These are phyloP conservation scores for Ciborinia camelliae DNA, from an alignment of 2,329 filamentous ascomycete genomes.

Conservation along the genomic window DNA sequence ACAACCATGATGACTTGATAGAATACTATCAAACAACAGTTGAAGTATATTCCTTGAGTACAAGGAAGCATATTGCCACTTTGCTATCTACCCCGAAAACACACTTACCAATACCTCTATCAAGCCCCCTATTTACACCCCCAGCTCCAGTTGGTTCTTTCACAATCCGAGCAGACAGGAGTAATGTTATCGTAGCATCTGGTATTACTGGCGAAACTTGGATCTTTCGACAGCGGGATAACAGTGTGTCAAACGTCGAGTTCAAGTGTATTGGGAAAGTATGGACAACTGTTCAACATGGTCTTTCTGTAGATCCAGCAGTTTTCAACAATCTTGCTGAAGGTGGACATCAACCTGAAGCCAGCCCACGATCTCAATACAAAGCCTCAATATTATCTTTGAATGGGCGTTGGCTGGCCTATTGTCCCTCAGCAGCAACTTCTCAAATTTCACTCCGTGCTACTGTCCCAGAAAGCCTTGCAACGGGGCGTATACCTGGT, in stretches of 20 bases:
- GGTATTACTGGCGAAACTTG: constrained; percentile 84
- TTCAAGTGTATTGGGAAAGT: constrained; percentile 61
- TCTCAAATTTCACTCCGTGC: constrained; percentile 69
- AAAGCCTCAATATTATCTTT: constrained; percentile 67
- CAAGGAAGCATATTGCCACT: constrained; percentile 67
- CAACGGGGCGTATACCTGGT: constrained; percentile 53
- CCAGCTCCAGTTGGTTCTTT: constrained; percentile 71
- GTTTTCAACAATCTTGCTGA: constrained; percentile 27
- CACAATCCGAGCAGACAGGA: constrained; percentile 67
- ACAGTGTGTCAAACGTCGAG: background rate
- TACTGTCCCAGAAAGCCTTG: constrained; percentile 53
- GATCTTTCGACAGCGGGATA: constrained; percentile 56
- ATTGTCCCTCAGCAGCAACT: constrained; percentile 68
- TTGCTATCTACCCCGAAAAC: constrained; percentile 68
- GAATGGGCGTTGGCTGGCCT: constrained; percentile 72
- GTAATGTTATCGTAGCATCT: constrained; percentile 71
- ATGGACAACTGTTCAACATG: constrained; percentile 80
- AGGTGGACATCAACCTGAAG: constrained; percentile 41
- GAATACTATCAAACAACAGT: constrained; percentile 80
- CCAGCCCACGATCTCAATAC: constrained; percentile 40
- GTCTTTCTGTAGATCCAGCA: constrained; percentile 42
- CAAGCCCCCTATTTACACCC: constrained; percentile 62
- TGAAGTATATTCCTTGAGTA: constrained; percentile 81
- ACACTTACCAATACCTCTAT: constrained; percentile 54
- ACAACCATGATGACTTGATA: constrained; percentile 39